Base-by-base conservation (phyloP, 225 moss, liverwort and hornwort species). In the Bryoerythrophyllum caledonicum region DNA sequence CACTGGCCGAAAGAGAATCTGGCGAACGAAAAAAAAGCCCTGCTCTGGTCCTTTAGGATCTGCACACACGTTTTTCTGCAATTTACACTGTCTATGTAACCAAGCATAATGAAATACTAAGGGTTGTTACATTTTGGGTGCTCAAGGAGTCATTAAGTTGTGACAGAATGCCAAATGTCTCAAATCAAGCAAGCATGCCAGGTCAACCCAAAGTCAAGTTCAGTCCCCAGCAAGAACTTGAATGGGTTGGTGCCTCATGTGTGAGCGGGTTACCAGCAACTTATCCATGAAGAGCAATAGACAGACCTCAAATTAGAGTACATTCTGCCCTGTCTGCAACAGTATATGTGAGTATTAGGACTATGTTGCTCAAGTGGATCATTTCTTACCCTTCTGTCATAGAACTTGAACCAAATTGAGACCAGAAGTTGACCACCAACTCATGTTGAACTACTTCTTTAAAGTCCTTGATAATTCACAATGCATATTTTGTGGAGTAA, bases 151-250 rank as follows among this genome's bases (percentile, higher is more conserved):
- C n/a, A n/a, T n/a, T 19, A 46, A 19, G 4, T 26, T 27, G 27
- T 26, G 15, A 25, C 44, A 44, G 17, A 8, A 46, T 17, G 26
- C 8, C 0, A 17, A 26, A 65, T 65, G 27, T 26, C 26, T 10
- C 65, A 46, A 9, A 65, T 46, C 44, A 43, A 46, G 46, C 65
- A 26, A 44, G 46, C 65, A 66, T 66, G 65, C 46, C 9, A 27
- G 46, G 65, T 66, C 65, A 66, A 66, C 65, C 25, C 46, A 66
- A 27, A 66, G 34, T 34, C 66, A 66, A 46, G 66, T 19, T 65
- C 44, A 26, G 44, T 44, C 27, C 46, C 17, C 25, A 46, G 41
- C 16, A 17, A 8, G 46, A 27, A 26, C 46, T 66, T 66, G 46
- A 66, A 46, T 44, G 26, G 5, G 46, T 46, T 46, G 27, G 66